These are phyloP conservation scores for Naganishia randhawae DNA, from an alignment of 768 basidiomycete species.

Conservation along the genomic window DNA sequence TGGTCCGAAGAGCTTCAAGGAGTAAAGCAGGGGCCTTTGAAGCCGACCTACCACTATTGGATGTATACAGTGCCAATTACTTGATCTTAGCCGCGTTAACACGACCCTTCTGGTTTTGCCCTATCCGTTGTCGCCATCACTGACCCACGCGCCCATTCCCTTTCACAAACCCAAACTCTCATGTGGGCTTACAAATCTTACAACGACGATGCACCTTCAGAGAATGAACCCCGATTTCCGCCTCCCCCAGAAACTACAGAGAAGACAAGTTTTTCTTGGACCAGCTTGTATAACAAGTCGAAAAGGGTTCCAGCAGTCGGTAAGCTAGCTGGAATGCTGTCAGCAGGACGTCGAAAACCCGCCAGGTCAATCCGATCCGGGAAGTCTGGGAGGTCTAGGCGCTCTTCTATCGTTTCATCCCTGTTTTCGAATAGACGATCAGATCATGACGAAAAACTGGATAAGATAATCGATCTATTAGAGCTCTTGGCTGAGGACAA, in stretches of 20 bases:
- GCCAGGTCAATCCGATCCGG: not conserved
- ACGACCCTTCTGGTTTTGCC: not conserved
- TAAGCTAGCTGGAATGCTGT: not conserved
- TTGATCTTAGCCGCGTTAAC: not conserved
- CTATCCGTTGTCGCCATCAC: not conserved
- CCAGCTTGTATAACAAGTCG: not conserved
- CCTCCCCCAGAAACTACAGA: not conserved
- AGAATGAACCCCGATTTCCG: conserved; percentile 1
- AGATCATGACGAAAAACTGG: not conserved
- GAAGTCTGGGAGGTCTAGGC: not conserved
- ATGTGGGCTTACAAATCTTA: conserved; percentile 25
- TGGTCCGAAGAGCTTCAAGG: not conserved
- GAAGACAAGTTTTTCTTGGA: conserved; percentile 1
- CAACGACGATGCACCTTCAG: conserved; percentile 19
- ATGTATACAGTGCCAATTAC: not conserved
- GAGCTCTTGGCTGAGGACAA: conserved; percentile 4
- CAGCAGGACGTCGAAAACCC: not conserved
- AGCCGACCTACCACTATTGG: not conserved
- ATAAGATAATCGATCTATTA: conserved; percentile 1
- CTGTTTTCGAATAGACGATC: not conserved
- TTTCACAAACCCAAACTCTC: not conserved
- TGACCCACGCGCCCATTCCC: not conserved
- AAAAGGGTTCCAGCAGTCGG: not conserved
- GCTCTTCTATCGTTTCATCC: not conserved
- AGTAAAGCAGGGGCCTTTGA: not conserved